These are phyloP conservation scores for Vigna reflexopilosa DNA, from an alignment of 306 rosid genomes.

Conservation along the genomic window DNA sequence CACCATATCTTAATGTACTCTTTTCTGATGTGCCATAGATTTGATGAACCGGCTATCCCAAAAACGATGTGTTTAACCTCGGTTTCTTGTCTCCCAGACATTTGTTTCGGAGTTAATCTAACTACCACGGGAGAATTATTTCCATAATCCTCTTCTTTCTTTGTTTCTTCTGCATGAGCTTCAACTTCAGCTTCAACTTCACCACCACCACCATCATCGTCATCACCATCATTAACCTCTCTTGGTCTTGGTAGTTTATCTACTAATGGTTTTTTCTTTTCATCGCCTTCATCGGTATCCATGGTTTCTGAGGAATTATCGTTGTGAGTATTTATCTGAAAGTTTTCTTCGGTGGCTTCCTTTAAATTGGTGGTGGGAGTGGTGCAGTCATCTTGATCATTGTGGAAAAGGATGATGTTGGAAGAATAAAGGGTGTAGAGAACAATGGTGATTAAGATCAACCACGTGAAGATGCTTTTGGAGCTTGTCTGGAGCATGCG, in stretches of 20 bases:
- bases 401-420: constrained; percentile 60
- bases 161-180: neutral
- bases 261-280: neutral
- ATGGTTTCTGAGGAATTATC: constrained; percentile 42
- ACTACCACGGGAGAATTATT: constrained; percentile 39
- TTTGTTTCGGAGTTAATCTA: constrained; percentile 25
- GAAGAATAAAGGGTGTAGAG: constrained; percentile 67
- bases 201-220: neutral
- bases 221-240: neutral
- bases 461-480: constrained; percentile 61
- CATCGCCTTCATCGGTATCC: constrained; percentile 1
- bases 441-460: constrained; percentile 51
- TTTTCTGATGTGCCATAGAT: constrained; percentile 69
- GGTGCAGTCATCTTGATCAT: constrained; percentile 56
- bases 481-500: constrained; percentile 47
- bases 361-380: constrained; percentile 42
- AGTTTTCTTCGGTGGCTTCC: constrained; percentile 37
- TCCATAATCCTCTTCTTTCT: neutral
- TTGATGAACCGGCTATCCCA: constrained; percentile 87
- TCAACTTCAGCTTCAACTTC: neutral
- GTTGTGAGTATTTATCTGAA: constrained; percentile 40
- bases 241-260: neutral
- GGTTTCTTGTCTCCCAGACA: constrained; percentile 50
- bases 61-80: constrained; percentile 76
- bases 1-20: constrained; percentile 91